phyloP scores from a whole-genome alignment of 805 yeast genomes.

The Wickerhamiella spandovensis region DNA sequence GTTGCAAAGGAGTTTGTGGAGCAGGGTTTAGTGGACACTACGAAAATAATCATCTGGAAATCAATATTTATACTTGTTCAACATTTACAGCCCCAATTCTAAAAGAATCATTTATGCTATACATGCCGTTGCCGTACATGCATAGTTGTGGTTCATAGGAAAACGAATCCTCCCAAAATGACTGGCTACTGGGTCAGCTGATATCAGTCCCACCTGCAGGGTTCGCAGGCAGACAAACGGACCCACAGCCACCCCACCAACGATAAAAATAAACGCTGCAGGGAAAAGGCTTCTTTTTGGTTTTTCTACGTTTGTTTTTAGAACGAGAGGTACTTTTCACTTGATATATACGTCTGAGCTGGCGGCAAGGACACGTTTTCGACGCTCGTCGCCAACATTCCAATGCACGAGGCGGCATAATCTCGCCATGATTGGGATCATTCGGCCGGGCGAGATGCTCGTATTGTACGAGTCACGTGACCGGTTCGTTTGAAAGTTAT shows the following conservation, averaged over 20 bases:
- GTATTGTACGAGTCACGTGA: neutral
- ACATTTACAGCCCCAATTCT: too few species aligned
- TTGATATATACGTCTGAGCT: too few species aligned
- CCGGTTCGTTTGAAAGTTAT: neutral
- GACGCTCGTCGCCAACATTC: neutral
- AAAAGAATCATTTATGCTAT: neutral
- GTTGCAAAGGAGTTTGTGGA: too few species aligned
- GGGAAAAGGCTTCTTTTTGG: too few species aligned
- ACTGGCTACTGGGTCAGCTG: neutral
- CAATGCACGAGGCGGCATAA: neutral
- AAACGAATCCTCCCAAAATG: neutral
- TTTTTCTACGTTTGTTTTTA: too few species aligned
- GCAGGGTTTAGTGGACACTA: too few species aligned
- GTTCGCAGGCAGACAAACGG: too few species aligned
- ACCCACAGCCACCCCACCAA: too few species aligned
- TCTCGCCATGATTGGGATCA: neutral
- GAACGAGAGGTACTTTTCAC: too few species aligned
- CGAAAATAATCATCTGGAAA: too few species aligned
- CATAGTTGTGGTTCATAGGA: neutral
- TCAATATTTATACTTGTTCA: too few species aligned
- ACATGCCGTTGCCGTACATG: neutral
- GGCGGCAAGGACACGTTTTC: too few species aligned
- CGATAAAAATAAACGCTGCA: neutral
- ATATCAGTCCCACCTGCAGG: neutral
- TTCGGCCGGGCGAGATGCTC: neutral